phyloP scores from a whole-genome alignment of 345 rosid species.

The Populus euphratica region DNA sequence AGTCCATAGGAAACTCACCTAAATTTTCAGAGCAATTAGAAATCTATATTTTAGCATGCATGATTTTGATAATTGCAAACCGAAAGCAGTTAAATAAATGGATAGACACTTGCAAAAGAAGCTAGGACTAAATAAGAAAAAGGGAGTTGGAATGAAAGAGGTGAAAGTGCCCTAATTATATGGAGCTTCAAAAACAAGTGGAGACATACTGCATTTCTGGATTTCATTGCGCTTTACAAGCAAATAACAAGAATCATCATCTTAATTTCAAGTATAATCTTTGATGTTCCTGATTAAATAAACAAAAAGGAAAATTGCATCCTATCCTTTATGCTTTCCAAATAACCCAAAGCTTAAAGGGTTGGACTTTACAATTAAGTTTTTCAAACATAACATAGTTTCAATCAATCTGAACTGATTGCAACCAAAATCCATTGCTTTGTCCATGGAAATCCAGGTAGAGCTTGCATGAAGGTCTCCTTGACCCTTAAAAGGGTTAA shows the following conservation, averaged over 20 bases:
- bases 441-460: not conserved
- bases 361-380: too few species aligned
- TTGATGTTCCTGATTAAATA: not conserved
- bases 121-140: not conserved
- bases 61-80: not conserved
- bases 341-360: not conserved
- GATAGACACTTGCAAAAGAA: not conserved
- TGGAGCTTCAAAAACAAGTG: too few species aligned
- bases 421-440: not conserved
- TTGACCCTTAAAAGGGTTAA: not conserved
- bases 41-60: not conserved
- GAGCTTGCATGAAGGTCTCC: not conserved
- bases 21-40: conserved; percentile 12
- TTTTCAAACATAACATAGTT: not conserved
- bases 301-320: not conserved
- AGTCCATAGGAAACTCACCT: conserved; percentile 99
- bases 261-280: not conserved
- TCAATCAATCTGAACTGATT: not conserved
- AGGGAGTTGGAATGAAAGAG: not conserved
- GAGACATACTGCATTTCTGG: not conserved
- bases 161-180: too few species aligned
- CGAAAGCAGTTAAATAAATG: conserved; percentile 8
- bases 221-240: not conserved
- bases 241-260: not conserved
- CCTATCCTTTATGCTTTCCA: not conserved